phyloP scores from a whole-genome alignment of 2,329 filamentous ascomycete genomes.

The Pseudogymnoascus sp. region DNA sequence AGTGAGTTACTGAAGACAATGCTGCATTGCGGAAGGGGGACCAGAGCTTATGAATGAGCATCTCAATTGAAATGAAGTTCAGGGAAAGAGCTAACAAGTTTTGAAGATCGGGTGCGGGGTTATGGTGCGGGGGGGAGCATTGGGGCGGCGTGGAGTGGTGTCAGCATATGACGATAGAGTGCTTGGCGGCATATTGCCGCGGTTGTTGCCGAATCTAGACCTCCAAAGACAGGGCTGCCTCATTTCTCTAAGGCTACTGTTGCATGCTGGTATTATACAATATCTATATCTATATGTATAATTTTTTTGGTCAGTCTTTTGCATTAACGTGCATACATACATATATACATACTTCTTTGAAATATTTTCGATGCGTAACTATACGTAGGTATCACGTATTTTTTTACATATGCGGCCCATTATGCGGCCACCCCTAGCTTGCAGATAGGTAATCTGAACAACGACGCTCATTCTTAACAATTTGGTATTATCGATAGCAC shows the following conservation, averaged over 20 bases:
- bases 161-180: not conserved
- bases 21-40: not conserved
- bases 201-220: not conserved
- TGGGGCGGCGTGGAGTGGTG: not conserved
- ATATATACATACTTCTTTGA: not conserved
- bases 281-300: not conserved
- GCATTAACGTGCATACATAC: not conserved
- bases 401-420: not conserved
- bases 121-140: not conserved
- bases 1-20: not conserved
- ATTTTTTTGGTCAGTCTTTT: not conserved
- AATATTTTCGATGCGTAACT: not conserved
- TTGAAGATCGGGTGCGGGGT: not conserved
- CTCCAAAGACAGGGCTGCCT: not conserved
- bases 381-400: not conserved
- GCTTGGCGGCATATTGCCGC: conserved; percentile 3
- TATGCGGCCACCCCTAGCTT: conserved; percentile 1
- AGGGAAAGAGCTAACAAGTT: not conserved
- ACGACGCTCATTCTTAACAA: not conserved
- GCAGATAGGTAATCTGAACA: not conserved
- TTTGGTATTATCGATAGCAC: not conserved
- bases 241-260: not conserved
- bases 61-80: not conserved
- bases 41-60: not conserved
- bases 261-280: not conserved